Evolutionary conservation across 805 yeast species (phyloP).

Genomic region (Candida sakaeoensis): DNA sequence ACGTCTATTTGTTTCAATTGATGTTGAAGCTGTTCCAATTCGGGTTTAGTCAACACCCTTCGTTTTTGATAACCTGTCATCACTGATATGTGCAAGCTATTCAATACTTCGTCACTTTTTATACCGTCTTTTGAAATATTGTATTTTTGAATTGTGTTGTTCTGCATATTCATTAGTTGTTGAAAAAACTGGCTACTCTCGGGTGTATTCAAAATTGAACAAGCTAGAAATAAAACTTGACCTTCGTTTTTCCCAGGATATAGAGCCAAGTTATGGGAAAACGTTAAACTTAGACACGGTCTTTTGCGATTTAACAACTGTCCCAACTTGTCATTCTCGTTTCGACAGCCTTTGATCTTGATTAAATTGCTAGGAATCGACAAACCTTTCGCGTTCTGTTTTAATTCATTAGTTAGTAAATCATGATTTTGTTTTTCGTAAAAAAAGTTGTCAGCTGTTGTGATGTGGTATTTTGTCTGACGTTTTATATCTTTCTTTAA

Average conservation of each 20-base stretch:
- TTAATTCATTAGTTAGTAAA: neutral
- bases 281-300: neutral
- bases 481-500: slow-evolving; percentile 2
- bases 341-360: neutral
- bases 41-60: neutral
- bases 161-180: neutral
- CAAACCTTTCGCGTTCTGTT: neutral
- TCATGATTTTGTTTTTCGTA: neutral
- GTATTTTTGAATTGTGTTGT: neutral
- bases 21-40: neutral
- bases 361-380: neutral
- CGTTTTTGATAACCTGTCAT: slow-evolving; percentile 4
- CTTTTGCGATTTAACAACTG: slow-evolving; percentile 1
- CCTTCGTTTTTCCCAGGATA: slow-evolving; percentile 5
- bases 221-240: slow-evolving; percentile 2
- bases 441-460: neutral
- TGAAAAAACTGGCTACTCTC: neutral
- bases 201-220: neutral
- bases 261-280: neutral
- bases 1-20: neutral
- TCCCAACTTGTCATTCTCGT: neutral
- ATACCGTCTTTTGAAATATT: neutral
- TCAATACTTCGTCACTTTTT: neutral
- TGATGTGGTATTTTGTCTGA: slow-evolving; percentile 6
- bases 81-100: slow-evolving; percentile 3